These are phyloP conservation scores for Monosporascus sp. DNA, from an alignment of 2,329 filamentous ascomycete genomes.

Conservation along the genomic window DNA sequence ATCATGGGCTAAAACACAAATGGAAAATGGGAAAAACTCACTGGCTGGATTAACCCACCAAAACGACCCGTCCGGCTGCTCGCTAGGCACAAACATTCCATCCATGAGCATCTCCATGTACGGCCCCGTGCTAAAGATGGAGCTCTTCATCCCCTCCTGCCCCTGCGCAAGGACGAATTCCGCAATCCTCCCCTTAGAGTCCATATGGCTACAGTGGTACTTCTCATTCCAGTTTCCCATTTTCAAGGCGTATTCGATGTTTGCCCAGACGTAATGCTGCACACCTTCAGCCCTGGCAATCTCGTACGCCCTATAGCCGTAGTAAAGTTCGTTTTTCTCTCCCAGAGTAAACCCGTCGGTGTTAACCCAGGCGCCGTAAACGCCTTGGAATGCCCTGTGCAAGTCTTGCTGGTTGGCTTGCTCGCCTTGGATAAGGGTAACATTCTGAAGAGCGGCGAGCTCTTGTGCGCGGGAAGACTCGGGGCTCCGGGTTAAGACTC, in stretches of 20 bases:
- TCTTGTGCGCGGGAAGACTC: conserved; percentile 35
- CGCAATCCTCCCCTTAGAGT: conserved; percentile 39
- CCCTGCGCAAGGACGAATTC: conserved; percentile 42
- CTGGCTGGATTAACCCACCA: too few relatives aligned
- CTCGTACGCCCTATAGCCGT: conserved; percentile 37
- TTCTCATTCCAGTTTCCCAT: not conserved
- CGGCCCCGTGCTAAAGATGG: conserved; percentile 56
- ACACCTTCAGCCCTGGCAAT: conserved; percentile 37
- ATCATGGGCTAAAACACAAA: too few relatives aligned
- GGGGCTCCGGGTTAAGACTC: conserved; percentile 43
- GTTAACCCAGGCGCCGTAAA: conserved; percentile 48
- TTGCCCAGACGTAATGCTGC: conserved; percentile 41
- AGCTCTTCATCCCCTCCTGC: conserved; percentile 41
- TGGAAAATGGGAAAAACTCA: too few relatives aligned
- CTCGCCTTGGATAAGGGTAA: too few relatives aligned
- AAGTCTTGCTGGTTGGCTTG: conserved; percentile 22
- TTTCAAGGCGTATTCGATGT: conserved; percentile 44
- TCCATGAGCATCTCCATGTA: conserved; percentile 41
- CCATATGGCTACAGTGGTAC: conserved; percentile 41
- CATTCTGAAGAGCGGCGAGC: conserved; percentile 19
- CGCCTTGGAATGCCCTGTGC: conserved; percentile 37
- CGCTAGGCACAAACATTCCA: conserved; percentile 30
- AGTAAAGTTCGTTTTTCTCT: conserved; percentile 47
- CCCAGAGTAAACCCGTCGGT: conserved; percentile 49
- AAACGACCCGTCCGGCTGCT: too few relatives aligned